Conservation (phyloP, 1,284 basidiomycete species). For the Cryptococcus depauperatus region DNA sequence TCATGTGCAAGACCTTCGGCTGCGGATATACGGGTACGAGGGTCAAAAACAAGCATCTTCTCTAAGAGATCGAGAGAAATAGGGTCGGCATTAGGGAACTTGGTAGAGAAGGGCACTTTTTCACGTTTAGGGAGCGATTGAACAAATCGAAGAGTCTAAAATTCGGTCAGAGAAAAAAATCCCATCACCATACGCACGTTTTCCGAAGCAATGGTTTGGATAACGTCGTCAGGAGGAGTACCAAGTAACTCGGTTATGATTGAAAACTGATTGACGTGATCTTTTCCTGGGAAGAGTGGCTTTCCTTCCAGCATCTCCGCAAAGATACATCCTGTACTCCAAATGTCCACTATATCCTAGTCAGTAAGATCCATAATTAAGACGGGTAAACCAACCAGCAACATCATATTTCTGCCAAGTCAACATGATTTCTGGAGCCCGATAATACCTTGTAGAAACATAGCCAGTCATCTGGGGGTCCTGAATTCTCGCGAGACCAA, state of each 20-base stretch:
- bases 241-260: constrained; percentile 98
- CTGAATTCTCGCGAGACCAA: constrained; percentile 80
- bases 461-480: constrained; percentile 99
- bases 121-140: constrained; percentile 94
- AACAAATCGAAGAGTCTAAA: constrained; percentile 93
- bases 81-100: constrained; percentile 82
- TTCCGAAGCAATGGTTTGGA: constrained; percentile 95
- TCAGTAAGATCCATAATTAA: constrained; percentile 8
- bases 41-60: constrained; percentile 99
- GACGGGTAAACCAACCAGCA: constrained; percentile 51
- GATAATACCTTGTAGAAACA: constrained; percentile 97
- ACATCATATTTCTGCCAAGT: constrained; percentile 99
- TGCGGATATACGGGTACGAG: constrained; percentile 90
- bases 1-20: constrained; percentile 84
- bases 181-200: constrained; percentile 76
- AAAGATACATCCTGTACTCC: constrained; percentile 99
- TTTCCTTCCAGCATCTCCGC: constrained; percentile 99
- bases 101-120: constrained; percentile 88
- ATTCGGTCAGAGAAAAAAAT: background rate
- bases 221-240: constrained; percentile 98
- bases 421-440: constrained; percentile 99
- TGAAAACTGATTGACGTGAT: constrained; percentile 98
- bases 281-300: constrained; percentile 97
- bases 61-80: constrained; percentile 92
- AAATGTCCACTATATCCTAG: constrained; percentile 68